These are phyloP conservation scores for Lepidopterella palustris DNA, from an alignment of 495 filamentous ascomycete species.

Conservation along the genomic window DNA sequence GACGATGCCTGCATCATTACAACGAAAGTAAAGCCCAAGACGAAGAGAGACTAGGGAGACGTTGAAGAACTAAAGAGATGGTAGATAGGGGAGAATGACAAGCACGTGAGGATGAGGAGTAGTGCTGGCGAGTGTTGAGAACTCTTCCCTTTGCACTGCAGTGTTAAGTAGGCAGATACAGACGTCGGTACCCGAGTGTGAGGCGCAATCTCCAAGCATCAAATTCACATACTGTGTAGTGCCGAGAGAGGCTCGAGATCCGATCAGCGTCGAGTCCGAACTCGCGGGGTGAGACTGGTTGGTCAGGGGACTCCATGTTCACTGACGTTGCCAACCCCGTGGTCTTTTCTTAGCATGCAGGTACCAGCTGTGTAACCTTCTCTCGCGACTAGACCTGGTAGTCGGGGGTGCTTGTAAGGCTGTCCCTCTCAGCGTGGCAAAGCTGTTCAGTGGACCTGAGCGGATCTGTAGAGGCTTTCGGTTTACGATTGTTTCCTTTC, in stretches of 20 bases:
- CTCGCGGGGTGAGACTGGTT: not conserved
- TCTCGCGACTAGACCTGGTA: not conserved
- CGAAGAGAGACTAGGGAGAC: not conserved
- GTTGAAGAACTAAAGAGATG: too few relatives aligned
- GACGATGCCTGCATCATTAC: conserved; percentile 10
- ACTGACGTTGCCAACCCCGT: too few relatives aligned
- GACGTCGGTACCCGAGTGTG: not conserved
- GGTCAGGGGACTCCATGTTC: too few relatives aligned
- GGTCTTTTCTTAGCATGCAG: not conserved
- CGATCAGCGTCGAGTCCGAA: not conserved
- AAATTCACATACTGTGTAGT: not conserved
- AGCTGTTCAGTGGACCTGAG: too few relatives aligned
- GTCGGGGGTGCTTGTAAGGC: too few relatives aligned
- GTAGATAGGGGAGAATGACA: not conserved
- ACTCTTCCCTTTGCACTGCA: not conserved
- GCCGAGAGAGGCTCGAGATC: not conserved
- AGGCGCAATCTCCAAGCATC: not conserved
- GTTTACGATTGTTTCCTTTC: not conserved
- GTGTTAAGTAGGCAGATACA: not conserved
- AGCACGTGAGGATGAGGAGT: not conserved
- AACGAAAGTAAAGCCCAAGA: conserved; percentile 2
- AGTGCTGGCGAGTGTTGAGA: not conserved
- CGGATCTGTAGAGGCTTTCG: too few relatives aligned
- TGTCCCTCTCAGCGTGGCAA: too few relatives aligned
- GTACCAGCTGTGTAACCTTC: not conserved